Conservation (phyloP, 768 basidiomycete genomes). For the Xerocomellus chrysenteron region DNA sequence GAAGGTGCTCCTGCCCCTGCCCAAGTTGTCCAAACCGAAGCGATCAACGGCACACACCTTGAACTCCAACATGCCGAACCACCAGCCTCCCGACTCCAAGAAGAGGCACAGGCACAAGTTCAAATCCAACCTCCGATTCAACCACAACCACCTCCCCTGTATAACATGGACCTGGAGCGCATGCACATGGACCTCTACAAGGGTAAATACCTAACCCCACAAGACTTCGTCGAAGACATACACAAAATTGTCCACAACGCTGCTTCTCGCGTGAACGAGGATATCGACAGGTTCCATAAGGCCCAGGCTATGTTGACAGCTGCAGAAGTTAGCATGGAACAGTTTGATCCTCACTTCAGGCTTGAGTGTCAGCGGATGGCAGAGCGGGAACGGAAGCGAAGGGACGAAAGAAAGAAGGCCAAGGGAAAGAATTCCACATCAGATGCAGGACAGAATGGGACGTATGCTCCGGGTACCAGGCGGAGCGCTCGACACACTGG, state of each 20-base stretch:
- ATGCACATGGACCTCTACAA: constrained; percentile 86
- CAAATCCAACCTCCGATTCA: constrained; percentile 39
- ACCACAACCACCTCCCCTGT: constrained; percentile 49
- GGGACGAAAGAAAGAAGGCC: constrained; percentile 47
- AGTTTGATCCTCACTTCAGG: constrained; percentile 76
- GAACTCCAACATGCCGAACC: constrained; percentile 19
- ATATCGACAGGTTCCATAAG: constrained; percentile 73
- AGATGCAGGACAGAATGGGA: constrained; percentile 31
- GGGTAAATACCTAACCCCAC: constrained; percentile 81
- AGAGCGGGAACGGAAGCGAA: constrained; percentile 63
- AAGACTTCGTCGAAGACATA: constrained; percentile 83
- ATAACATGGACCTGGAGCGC: constrained; percentile 88
- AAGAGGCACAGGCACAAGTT: constrained; percentile 22
- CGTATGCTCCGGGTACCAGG: constrained; percentile 52
- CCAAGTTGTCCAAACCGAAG: constrained; percentile 33
- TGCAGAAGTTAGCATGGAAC: constrained; percentile 80
- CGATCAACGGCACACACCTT: constrained; percentile 38
- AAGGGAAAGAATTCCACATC: constrained; percentile 30
- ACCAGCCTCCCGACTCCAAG: constrained; percentile 33
- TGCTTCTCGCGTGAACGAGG: constrained; percentile 52
- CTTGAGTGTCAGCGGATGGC: constrained; percentile 91
- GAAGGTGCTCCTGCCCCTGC: constrained; percentile 27
- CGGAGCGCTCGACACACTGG: constrained; percentile 77
- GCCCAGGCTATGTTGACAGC: constrained; percentile 90
- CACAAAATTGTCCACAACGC: constrained; percentile 80